Conservation (phyloP, 2,329 filamentous ascomycete species). For the Berkeleyomyces basicola region DNA sequence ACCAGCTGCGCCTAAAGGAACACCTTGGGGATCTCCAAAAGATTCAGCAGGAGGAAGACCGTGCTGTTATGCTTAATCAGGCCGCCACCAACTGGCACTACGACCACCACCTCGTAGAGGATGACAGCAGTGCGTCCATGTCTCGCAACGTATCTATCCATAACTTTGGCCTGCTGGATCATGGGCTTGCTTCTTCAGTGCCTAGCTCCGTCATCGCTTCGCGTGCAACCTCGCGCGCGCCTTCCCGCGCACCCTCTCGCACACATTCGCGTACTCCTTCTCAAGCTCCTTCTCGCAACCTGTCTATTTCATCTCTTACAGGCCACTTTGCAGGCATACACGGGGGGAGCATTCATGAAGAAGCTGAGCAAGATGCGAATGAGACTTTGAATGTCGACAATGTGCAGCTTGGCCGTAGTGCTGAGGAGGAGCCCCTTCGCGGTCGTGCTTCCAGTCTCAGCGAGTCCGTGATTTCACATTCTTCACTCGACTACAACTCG, state of each 20-base stretch:
- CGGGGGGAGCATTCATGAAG: neutral
- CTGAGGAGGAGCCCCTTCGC: constrained; percentile 40
- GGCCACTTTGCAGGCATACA: constrained; percentile 3
- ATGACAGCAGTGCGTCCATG: constrained; percentile 26
- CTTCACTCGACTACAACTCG: constrained; percentile 42
- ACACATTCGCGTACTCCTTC: constrained; percentile 29
- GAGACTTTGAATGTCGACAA: neutral
- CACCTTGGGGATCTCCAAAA: constrained; percentile 40
- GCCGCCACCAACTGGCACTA: constrained; percentile 68
- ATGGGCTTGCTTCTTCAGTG: constrained; percentile 19
- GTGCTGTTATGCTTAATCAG: constrained; percentile 25
- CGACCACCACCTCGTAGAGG: constrained; percentile 58
- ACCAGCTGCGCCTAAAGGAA: constrained; percentile 40
- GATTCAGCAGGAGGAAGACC: constrained; percentile 36
- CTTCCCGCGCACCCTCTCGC: constrained; percentile 31
- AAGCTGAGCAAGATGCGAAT: neutral
- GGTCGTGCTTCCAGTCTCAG: constrained; percentile 65
- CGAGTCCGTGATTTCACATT: constrained; percentile 57
- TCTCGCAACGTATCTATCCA: constrained; percentile 28
- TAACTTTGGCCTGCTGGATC: constrained; percentile 23
- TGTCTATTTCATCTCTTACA: constrained; percentile 27
- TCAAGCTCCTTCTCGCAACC: constrained; percentile 24
- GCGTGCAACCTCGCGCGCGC: constrained; percentile 28
- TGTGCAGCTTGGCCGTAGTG: constrained; percentile 8
- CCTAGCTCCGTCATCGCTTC: constrained; percentile 25